Evolutionary conservation across 805 yeast genomes (phyloP), one percentile per base, ranked within the genome.

Genomic region (Nakazawaea populi): DNA sequence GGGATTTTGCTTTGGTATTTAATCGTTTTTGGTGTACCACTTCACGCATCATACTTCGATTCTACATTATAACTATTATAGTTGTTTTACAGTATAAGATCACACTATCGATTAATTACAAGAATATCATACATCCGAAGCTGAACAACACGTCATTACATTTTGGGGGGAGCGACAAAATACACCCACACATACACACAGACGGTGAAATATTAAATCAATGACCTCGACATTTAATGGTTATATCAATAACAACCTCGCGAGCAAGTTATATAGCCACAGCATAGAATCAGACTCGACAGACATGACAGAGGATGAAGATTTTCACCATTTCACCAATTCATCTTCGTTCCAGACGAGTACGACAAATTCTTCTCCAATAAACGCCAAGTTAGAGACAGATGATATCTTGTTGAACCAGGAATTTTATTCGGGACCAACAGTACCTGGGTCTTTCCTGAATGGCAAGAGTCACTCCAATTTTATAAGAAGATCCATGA

Each of bases 301-400:
- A 14, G 63, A 61, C 47, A 63, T 70, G 32, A 58, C 59, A 3
- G 64, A 65, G 14, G 72, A 68, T 37, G 65, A 60, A 27, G 72
- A 68, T 49, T 64, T 64, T 54, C 60, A 56, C 46, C 51, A 56
- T 40, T 46, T 61, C 10, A 69, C 66, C 44, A 57, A 66, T 28
- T 66, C 71, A 0, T 66, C 71, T 9, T 68, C 73, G 24, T 64
- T 68, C 44, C 71, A 68, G 54, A 69, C 72, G 3, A 66, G 70
- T 49, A 62, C 70, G 1, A 55, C 61, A 4, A 63, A 70, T 1
- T 62, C 69, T 6, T 45, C 57, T 5, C 51, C 42, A 18, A 56
- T 43, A 9, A 47, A 43, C 24, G 30, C n/a, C 7, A 43, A 27
- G 42, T 35, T 28, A 28, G 51, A 36, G 3, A 9, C 42, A 4